phyloP scores from a whole-genome alignment of 2,329 filamentous ascomycete species.

The Magnaporthiopsis poae region DNA sequence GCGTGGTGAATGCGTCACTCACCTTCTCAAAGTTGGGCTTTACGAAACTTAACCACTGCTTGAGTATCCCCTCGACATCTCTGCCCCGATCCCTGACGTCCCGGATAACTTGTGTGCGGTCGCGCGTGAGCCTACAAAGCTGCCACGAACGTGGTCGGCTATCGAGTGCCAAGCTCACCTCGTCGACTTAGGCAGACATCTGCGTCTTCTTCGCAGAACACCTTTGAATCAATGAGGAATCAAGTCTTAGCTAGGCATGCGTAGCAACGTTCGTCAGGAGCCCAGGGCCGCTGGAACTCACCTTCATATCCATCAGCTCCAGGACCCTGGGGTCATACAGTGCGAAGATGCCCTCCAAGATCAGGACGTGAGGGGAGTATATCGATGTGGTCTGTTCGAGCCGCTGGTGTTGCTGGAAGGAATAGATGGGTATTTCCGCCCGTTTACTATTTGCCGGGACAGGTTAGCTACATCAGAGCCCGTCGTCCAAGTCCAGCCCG shows the following conservation, averaged over 20 bases:
- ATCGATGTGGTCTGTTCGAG: constrained; percentile 72
- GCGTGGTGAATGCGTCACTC: constrained; percentile 8
- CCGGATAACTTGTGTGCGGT: constrained; percentile 53
- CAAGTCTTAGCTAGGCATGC: neutral
- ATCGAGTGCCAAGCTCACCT: constrained; percentile 43
- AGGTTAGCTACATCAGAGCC: neutral
- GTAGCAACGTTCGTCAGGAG: neutral
- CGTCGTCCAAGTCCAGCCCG: neutral
- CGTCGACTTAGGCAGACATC: constrained; percentile 85
- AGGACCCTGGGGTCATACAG: constrained; percentile 79
- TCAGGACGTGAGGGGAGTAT: constrained; percentile 91
- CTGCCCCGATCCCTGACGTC: constrained; percentile 83
- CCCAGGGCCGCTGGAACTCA: constrained; percentile 25
- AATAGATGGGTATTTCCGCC: constrained; percentile 88
- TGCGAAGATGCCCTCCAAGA: constrained; percentile 92
- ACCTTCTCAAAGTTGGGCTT: constrained; percentile 90
- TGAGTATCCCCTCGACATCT: constrained; percentile 90
- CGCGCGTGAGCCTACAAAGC: neutral
- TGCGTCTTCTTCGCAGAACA: constrained; percentile 92
- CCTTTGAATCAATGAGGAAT: constrained; percentile 37
- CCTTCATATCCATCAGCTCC: constrained; percentile 82
- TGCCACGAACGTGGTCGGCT: too few relatives aligned
- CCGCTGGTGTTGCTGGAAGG: constrained; percentile 82
- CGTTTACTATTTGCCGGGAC: constrained; percentile 53
- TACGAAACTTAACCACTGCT: constrained; percentile 93